A percentile compares a stretch with the other conserved stretches of the same genome.
phyloP scores from a whole-genome alignment of 1,284 basidiomycete species.

The Irpex sp. region DNA sequence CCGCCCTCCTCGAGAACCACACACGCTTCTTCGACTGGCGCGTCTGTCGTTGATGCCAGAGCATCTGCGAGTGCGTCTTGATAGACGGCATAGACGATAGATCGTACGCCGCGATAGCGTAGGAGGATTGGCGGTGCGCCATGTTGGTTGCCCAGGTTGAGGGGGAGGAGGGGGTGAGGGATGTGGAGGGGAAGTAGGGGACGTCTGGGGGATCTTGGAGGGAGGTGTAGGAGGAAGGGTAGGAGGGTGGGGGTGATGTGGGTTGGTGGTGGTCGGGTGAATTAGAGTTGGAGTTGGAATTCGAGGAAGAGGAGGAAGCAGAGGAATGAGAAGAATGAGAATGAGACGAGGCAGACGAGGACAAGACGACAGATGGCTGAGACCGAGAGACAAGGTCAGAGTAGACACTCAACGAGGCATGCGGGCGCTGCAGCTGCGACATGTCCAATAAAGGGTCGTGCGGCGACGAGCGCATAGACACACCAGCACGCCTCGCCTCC shows the following conservation, averaged over 20 bases:
- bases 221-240: neutral
- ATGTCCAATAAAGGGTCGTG: conserved; percentile 12
- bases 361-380: neutral
- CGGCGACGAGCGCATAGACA: conserved; percentile 17
- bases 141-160: neutral
- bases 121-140: neutral
- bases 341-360: conserved; percentile 1
- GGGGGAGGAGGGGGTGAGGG: neutral
- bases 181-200: neutral
- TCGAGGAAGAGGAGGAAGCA: neutral
- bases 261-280: neutral
- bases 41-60: neutral
- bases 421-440: neutral
- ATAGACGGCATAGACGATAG: neutral
- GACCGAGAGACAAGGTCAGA: neutral
- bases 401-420: conserved; percentile 4
- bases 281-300: conserved; percentile 1
- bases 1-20: neutral
- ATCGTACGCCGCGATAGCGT: neutral
- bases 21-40: neutral
- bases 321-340: neutral
- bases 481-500: conserved; percentile 22
- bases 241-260: too few species aligned
- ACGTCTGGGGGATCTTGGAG: neutral
- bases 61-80: neutral